Evolutionary conservation across 345 rosid genomes (phyloP).

Genomic region (Noccaea bulbosa): DNA sequence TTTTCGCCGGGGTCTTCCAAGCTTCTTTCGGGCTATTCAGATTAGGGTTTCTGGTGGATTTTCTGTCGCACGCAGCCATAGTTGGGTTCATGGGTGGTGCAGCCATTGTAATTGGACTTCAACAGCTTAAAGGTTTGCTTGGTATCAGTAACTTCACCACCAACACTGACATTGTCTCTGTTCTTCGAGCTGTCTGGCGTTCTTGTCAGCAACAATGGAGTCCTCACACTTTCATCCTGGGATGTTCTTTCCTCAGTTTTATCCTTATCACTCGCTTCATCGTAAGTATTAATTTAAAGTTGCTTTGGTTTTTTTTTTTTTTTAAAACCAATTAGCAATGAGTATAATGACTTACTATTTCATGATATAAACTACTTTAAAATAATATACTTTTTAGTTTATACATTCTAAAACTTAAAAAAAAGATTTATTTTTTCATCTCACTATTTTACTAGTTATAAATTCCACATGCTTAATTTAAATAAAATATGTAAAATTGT

Average conservation of each 20-base stretch:
- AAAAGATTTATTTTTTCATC: background rate
- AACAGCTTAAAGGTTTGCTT: conserved; percentile 85
- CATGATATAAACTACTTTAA: background rate
- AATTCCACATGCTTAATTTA: background rate
- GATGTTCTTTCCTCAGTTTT: conserved; percentile 45
- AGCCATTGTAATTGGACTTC: conserved; percentile 89
- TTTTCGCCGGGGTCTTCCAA: conserved; percentile 85
- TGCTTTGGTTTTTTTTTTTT: background rate
- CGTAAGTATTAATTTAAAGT: conserved; percentile 51
- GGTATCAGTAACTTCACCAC: conserved; percentile 75
- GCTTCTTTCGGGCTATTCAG: conserved; percentile 79
- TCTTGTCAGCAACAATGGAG: conserved; percentile 72
- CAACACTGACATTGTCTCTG: conserved; percentile 81
- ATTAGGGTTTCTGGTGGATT: conserved; percentile 91
- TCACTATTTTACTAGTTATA: no score
- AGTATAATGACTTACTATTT: background rate
- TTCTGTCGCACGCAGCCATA: conserved; percentile 82
- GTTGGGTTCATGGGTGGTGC: conserved; percentile 98
- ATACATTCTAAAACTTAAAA: background rate
- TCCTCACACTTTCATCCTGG: conserved; percentile 29
- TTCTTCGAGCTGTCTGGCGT: conserved; percentile 63
- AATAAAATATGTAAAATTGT: background rate
- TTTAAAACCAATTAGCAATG: background rate
- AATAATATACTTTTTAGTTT: background rate
- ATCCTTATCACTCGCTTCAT: conserved; percentile 67